Percentiles rank a stretch among this genome's conserved stretches.
Evolutionary conservation across 441 rosid species (phyloP).

Genomic region (Arabidopsis lyrata): DNA sequence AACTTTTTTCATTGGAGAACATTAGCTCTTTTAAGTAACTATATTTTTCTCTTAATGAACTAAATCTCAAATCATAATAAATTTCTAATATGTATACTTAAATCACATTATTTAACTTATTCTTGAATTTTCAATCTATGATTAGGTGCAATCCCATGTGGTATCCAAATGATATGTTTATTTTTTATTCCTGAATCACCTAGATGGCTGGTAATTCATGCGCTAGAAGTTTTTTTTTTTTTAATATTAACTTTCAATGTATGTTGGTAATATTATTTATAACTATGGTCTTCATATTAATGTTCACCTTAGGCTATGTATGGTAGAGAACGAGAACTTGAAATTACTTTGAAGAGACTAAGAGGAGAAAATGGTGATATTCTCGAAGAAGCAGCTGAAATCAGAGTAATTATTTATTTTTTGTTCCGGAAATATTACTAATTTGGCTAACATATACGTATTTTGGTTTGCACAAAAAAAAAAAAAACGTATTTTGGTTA

Average conservation of each 20-base stretch:
- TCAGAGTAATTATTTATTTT: slow-evolving; percentile 49
- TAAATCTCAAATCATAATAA: background rate
- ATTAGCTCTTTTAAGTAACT: slow-evolving; percentile 54
- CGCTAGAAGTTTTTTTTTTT: background rate
- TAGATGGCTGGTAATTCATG: slow-evolving; percentile 61
- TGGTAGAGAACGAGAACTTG: slow-evolving; percentile 56
- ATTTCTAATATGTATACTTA: background rate
- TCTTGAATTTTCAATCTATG: background rate
- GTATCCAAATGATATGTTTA: slow-evolving; percentile 51
- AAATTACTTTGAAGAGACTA: slow-evolving; percentile 48
- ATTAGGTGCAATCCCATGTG: slow-evolving; percentile 54
- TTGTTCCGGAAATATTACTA: background rate
- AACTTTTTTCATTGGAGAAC: slow-evolving; percentile 54
- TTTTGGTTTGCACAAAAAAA: no score
- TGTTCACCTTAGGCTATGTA: slow-evolving; percentile 45
- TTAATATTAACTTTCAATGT: background rate
- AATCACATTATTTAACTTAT: slow-evolving; percentile 4
- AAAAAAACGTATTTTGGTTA: background rate
- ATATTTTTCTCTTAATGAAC: background rate
- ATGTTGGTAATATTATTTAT: background rate
- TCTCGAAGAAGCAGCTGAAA: slow-evolving; percentile 55
- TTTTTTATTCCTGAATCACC: slow-evolving; percentile 79
- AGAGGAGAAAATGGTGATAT: slow-evolving; percentile 55
- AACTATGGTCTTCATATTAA: background rate
- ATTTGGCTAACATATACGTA: background rate